Evolutionary conservation across 306 rosid genomes (phyloP), one percentile per base, ranked within the genome.

Genomic region (Corylus heterophylla): DNA sequence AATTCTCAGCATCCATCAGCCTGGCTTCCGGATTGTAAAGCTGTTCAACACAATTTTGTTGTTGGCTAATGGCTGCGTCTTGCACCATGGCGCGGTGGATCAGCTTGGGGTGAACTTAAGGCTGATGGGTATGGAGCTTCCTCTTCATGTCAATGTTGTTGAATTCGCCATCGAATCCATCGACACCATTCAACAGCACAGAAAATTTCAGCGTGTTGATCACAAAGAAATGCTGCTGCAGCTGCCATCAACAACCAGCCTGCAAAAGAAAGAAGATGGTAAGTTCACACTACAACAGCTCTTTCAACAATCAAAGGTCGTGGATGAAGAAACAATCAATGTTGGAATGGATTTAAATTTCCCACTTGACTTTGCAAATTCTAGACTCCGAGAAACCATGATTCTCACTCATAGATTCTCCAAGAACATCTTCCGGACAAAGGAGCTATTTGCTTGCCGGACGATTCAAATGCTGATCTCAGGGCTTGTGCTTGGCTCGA

Each of bases 401-500:
- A 91, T 95, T 74, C 95, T 92, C 78, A 91, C 92, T 70, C 97
- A 95, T 74, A 91, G 98, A 74, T 95, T 95, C 88, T 91, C 97
- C 35, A 95, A 86, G 71, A 92, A 91, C 86, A 95, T 95, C 13
- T 84, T 90, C 52, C 87, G 98, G 17, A 92, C 98, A 44, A 95
- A 87, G 80, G 98, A 95, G 89, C 88, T 95, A 14, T 95, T 95
- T 67, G 92, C 92, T 12, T 92, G 93, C 82, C 80, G 98, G 76
- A 92, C 97, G 16, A 80, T 95, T 78, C 98, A 95, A 82, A 95
- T 95, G 98, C 82, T 95, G 64, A 49, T 88, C n/a, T 83, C 95
- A 0, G 98, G 98, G 29, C 78, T 91, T 3, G 97, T 95, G 74
- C 72, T 92, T 22, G 98, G 97, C 5, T 92, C 98, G 49, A 91